Percentiles rank a stretch among this genome's conserved stretches.
These are phyloP conservation scores for Starmera pachycereana DNA, from an alignment of 805 yeast species.

Conservation along the genomic window DNA sequence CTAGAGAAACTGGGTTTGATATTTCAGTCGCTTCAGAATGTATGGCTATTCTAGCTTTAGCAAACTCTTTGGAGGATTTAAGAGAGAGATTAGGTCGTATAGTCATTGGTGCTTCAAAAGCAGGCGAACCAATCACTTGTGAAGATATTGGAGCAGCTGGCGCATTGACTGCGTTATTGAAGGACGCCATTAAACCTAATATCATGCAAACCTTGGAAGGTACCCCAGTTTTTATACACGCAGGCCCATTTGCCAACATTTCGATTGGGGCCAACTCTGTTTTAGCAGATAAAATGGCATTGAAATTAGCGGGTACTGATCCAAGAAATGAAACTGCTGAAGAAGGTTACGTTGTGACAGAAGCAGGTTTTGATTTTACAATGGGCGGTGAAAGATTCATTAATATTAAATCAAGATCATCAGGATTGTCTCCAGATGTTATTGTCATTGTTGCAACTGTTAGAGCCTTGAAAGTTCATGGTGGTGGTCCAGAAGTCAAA, in stretches of 20 bases:
- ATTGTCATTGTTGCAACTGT: conserved; percentile 94
- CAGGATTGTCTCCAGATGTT: conserved; percentile 80
- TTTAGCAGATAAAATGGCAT: conserved; percentile 84
- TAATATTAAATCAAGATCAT: conserved; percentile 89
- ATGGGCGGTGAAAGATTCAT: conserved; percentile 99
- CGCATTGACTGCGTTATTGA: conserved; percentile 86
- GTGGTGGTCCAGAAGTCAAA: conserved; percentile 94
- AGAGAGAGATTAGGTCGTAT: conserved; percentile 79
- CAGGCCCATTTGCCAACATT: conserved; percentile 97
- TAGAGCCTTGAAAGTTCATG: conserved; percentile 92
- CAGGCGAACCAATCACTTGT: conserved; percentile 80
- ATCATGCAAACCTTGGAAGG: conserved; percentile 97
- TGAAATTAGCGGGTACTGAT: conserved; percentile 70
- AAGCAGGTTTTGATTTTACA: conserved; percentile 97
- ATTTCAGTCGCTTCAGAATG: conserved; percentile 94
- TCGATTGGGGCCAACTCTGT: conserved; percentile 96
- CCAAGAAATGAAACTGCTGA: conserved; percentile 28
- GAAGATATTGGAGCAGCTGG: conserved; percentile 96
- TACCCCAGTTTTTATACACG: conserved; percentile 94
- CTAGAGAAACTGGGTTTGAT: conserved; percentile 86
- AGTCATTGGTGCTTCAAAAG: conserved; percentile 72
- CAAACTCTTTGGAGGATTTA: conserved; percentile 71
- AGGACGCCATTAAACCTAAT: conserved; percentile 94
- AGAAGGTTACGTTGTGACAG: conserved; percentile 89
- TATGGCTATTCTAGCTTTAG: conserved; percentile 90